Base-by-base conservation (phyloP, 1,284 basidiomycete genomes). In the Ustilago xerochloae region DNA sequence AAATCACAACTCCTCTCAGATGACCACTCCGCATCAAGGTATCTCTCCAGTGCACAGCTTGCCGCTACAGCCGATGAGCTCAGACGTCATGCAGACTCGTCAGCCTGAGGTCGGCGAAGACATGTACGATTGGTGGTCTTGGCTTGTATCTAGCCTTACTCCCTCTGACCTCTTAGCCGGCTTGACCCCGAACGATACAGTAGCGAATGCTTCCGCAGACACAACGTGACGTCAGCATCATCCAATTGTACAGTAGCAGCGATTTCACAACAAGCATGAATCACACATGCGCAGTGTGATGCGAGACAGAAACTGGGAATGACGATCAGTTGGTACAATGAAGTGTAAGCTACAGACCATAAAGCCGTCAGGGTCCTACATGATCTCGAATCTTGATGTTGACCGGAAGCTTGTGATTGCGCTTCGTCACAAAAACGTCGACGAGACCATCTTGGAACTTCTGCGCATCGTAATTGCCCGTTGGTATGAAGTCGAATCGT, bases 91-190 rank as follows among this genome's bases (percentile, higher is more conserved):
- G 26, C 33, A 58, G 3, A 50, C 53, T 15, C 35, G 41, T 13
- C 57, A 52, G 24, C 52, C 52, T 9, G 56, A 59, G 15, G 47
- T 35, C 22, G 57, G 57, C 20, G 52, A 59, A 10, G 63, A 66
- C 22, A 41, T 54, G 28, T 50, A 65, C 63, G 63, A 65, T n/a
- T 66, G 63, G 63, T 66, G 63, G 63, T 46, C 57, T 5, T 66
- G 63, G 57, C 57, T 66, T 22, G 57, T 66, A 36, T 55, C 57
- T 0, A 66, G 57, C n/a, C 52, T 66, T n/a, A 39, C 13, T 38
- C 57, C 52, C 1, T 35, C 47, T 15, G 55, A 64, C n/a, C 43
- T 51, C 24, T 20, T 29, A 4, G 24, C 49, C 3, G 12, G 15
- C 18, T 6, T 51, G 1, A 32, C 35, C 8, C 24, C 47, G 9